Evolutionary conservation across 139 green algal species (phyloP).

Genomic region (Marvania coccoides): DNA sequence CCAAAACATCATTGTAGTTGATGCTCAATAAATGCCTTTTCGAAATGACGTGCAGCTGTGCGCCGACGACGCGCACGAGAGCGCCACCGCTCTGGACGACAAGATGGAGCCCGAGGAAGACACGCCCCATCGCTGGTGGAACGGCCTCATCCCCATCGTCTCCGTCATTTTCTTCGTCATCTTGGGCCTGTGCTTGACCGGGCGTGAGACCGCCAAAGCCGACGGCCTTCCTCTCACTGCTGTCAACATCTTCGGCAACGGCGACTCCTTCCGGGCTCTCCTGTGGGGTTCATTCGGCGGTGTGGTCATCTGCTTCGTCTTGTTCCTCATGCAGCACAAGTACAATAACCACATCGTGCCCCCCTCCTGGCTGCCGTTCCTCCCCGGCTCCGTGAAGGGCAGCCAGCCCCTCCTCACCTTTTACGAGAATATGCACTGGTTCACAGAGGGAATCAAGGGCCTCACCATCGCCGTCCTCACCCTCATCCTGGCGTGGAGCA

Average conservation of each 20-base stretch:
- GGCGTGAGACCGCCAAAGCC: background rate
- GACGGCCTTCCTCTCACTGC: background rate
- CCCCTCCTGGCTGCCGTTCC: slow-evolving; percentile 4
- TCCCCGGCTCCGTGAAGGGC: background rate
- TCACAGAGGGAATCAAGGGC: background rate
- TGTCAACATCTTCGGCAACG: slow-evolving; percentile 20
- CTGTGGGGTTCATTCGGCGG: slow-evolving; percentile 11
- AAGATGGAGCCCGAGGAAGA: slow-evolving; percentile 7
- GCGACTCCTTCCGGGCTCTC: slow-evolving; percentile 3
- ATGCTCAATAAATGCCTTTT: too few relatives aligned
- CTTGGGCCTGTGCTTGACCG: slow-evolving; percentile 3
- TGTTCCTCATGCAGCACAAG: slow-evolving; percentile 13
- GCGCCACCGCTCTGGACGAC: slow-evolving; percentile 1
- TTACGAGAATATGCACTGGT: slow-evolving; percentile 1
- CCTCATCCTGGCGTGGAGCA: slow-evolving; percentile 8
- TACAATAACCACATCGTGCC: background rate
- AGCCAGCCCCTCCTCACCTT: slow-evolving; percentile 8
- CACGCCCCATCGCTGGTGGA: slow-evolving; percentile 8
- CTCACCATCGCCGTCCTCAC: background rate
- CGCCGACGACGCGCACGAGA: background rate
- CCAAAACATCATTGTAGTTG: too few relatives aligned
- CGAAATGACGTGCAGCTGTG: background rate
- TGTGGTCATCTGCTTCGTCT: slow-evolving; percentile 3
- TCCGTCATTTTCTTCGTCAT: slow-evolving; percentile 4
- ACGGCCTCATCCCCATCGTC: slow-evolving; percentile 4